Evolutionary conservation across 495 filamentous ascomycete species (phyloP).

Genomic region (Hypoxylon rickii): DNA sequence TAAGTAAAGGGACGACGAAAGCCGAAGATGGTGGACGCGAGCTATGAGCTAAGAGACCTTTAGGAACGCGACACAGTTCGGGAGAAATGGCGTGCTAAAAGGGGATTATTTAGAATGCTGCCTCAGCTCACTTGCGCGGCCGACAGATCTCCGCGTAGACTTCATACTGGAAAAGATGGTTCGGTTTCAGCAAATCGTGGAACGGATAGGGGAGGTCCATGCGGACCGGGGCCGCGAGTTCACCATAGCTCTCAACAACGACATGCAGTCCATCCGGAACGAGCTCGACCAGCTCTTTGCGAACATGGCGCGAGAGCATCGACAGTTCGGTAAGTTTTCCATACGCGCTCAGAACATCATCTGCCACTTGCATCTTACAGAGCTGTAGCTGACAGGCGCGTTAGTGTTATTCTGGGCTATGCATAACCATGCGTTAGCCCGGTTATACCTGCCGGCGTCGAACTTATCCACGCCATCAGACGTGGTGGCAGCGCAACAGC

Average conservation of each 20-base stretch:
- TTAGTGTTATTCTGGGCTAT: conserved; percentile 36
- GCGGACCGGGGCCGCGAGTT: neutral
- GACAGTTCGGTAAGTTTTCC: conserved; percentile 28
- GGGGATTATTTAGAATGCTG: conserved; percentile 32
- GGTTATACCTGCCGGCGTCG: conserved; percentile 39
- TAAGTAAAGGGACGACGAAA: conserved; percentile 19
- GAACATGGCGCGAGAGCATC: conserved; percentile 28
- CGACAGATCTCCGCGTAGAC: conserved; percentile 33
- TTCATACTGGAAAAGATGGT: conserved; percentile 37
- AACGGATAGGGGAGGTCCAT: conserved; percentile 29
- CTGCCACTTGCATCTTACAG: neutral
- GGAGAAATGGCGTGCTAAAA: conserved; percentile 29
- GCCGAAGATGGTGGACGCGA: neutral
- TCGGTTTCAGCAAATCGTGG: conserved; percentile 37
- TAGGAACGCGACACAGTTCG: conserved; percentile 41
- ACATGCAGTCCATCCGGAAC: conserved; percentile 28
- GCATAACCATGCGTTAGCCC: conserved; percentile 35
- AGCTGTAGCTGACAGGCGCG: conserved; percentile 4
- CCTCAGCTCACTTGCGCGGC: conserved; percentile 27
- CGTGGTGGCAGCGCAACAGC: conserved; percentile 20
- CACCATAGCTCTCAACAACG: conserved; percentile 23
- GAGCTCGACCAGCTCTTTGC: conserved; percentile 33
- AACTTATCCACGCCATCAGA: conserved; percentile 24
- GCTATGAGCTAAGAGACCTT: neutral
- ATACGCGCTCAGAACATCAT: neutral